Percentiles rank a stretch among this genome's conserved stretches.
phyloP scores from a whole-genome alignment of 306 rosid species.

The Trifolium pratense region DNA sequence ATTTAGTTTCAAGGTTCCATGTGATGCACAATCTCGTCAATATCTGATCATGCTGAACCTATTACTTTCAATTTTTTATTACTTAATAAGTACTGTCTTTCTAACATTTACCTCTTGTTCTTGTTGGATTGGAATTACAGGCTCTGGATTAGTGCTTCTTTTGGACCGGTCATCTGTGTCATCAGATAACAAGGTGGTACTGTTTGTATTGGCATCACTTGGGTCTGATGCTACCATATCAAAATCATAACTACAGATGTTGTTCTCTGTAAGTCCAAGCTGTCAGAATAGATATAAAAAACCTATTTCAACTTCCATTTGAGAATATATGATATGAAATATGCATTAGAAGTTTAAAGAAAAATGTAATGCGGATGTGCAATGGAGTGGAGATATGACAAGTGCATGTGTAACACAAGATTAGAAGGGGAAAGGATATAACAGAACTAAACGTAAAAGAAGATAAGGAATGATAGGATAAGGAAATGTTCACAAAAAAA shows the following conservation, averaged over 20 bases:
- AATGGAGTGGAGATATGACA: neutral
- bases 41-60: constrained; percentile 19
- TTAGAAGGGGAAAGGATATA: neutral
- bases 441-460: neutral
- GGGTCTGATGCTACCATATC: constrained; percentile 86
- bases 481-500: constrained; percentile 16
- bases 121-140: constrained; percentile 58
- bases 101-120: constrained; percentile 69
- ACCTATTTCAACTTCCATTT: constrained; percentile 29
- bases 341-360: constrained; percentile 25
- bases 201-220: constrained; percentile 87
- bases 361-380: neutral
- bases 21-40: neutral
- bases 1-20: constrained; percentile 16
- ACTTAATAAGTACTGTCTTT: constrained; percentile 7
- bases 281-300: constrained; percentile 54
- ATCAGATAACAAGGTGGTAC: constrained; percentile 92
- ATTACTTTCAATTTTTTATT: constrained; percentile 25
- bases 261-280: constrained; percentile 98
- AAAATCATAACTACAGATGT: constrained; percentile 72
- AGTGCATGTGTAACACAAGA: neutral
- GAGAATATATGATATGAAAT: constrained; percentile 11
- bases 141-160: constrained; percentile 65
- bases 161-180: constrained; percentile 84
- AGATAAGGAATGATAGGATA: neutral